phyloP scores from a whole-genome alignment of 2,329 filamentous ascomycete species.

The Aspergillus transmontanensis region DNA sequence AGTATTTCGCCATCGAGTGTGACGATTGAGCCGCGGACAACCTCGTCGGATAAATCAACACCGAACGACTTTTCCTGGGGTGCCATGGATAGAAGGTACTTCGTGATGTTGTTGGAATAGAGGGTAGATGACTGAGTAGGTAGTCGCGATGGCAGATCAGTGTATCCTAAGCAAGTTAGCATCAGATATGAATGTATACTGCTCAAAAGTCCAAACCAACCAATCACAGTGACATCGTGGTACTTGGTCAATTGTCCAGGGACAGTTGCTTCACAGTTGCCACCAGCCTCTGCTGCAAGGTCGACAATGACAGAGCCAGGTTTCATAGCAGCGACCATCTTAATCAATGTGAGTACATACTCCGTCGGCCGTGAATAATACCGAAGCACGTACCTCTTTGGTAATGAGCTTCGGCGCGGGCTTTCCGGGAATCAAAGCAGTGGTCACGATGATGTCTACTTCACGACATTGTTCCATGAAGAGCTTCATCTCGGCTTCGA shows the following conservation, averaged over 20 bases:
- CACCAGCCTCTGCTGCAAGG: constrained; percentile 82
- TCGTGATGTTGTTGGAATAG: constrained; percentile 93
- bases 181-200: background rate
- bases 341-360: constrained; percentile 18
- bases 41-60: constrained; percentile 79
- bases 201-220: constrained; percentile 46
- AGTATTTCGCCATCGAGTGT: constrained; percentile 76
- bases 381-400: constrained; percentile 53
- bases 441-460: constrained; percentile 91
- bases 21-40: constrained; percentile 82
- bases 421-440: constrained; percentile 83
- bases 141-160: constrained; percentile 81
- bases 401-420: constrained; percentile 84
- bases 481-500: constrained; percentile 88
- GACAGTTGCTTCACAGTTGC: constrained; percentile 82
- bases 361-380: background rate
- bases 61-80: constrained; percentile 78
- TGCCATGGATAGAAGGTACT: constrained; percentile 79
- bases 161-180: constrained; percentile 62
- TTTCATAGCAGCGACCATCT: constrained; percentile 82
- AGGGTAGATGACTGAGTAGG: constrained; percentile 87
- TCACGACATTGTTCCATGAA: constrained; percentile 86
- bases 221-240: constrained; percentile 82
- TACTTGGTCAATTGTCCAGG: constrained; percentile 70
- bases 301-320: constrained; percentile 88